Evolutionary conservation across 2,329 filamentous ascomycete species (phyloP).

Genomic region (Nemania sp.): DNA sequence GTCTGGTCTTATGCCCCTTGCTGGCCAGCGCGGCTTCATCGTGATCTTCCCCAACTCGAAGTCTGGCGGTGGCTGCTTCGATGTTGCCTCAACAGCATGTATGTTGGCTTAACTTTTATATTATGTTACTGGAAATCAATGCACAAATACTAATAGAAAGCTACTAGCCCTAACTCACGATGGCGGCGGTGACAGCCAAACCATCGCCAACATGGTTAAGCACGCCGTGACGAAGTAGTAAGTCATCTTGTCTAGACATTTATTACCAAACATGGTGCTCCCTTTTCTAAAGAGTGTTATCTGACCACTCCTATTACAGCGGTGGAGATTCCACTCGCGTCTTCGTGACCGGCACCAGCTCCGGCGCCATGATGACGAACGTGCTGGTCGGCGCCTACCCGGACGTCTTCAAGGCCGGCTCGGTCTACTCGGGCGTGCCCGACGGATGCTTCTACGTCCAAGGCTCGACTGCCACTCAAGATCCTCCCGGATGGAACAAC

Average conservation of each 20-base stretch:
- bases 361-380: conserved; percentile 41
- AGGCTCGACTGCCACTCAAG: conserved; percentile 44
- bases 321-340: conserved; percentile 38
- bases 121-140: no score
- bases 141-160: no score
- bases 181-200: conserved; percentile 46
- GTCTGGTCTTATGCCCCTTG: conserved; percentile 55
- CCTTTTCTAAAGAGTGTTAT: no score
- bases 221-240: conserved; percentile 40
- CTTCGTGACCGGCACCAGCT: conserved; percentile 38
- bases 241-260: neutral
- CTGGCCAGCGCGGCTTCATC: conserved; percentile 60
- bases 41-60: conserved; percentile 51
- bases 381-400: conserved; percentile 54
- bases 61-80: conserved; percentile 56
- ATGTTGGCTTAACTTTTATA: no score
- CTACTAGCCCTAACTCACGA: conserved; percentile 38
- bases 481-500: conserved; percentile 54
- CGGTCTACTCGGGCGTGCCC: conserved; percentile 51
- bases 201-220: conserved; percentile 44
- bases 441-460: conserved; percentile 40
- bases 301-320: neutral
- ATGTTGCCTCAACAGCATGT: conserved; percentile 56
- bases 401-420: conserved; percentile 50
- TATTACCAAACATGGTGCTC: neutral